Base-by-base conservation (phyloP, 306 rosid genomes). In the Oxytropis ochrocephala region DNA sequence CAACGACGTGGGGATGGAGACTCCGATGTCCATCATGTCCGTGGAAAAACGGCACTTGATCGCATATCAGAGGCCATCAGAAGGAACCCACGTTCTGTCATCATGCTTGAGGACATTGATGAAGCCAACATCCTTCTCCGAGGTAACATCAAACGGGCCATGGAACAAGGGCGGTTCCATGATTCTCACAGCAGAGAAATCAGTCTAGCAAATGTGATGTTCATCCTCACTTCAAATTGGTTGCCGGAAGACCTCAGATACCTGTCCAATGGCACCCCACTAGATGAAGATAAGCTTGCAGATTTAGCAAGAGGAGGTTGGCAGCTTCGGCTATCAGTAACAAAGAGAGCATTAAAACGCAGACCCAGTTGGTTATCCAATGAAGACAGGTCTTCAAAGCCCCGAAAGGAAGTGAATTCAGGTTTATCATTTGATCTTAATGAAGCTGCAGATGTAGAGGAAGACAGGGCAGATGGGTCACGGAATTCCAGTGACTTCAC, bases 121-220 rank as follows among this genome's bases (percentile, higher is more conserved):
- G 90, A 86, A 73, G 92, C 95, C 6, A 91, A 91, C 21, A 12
- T 32, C 27, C 67, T 91, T 5, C 64, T 85, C 38, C 83, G 88
- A 0, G 86, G 92, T 59, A 91, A 82, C 85, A 82, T 95, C 42
- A 91, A 84, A 82, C 68, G 83, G 58, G 97, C 97, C 10, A 81
- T 95, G 89, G 99, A 89, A 65, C 82, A 88, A 74, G 99, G 97
- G 7, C 87, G 99, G 21, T 74, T 95, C 52, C 64, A 78, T 0
- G 97, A 95, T 73, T 87, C 97, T 52, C 85, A 87, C 33, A 97
- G 99, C 57, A 92, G 99, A 0, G 99, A 95, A 83, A 76, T 87
- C 75, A 89, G 96, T 68, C 89, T 95, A 0, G 95, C 91, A 32
- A 95, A 82, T 73, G 92, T 89, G 36, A 85, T 91, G 64, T 91